Conservation (phyloP, 1,284 basidiomycete species). For the Tausonia pullulans region DNA sequence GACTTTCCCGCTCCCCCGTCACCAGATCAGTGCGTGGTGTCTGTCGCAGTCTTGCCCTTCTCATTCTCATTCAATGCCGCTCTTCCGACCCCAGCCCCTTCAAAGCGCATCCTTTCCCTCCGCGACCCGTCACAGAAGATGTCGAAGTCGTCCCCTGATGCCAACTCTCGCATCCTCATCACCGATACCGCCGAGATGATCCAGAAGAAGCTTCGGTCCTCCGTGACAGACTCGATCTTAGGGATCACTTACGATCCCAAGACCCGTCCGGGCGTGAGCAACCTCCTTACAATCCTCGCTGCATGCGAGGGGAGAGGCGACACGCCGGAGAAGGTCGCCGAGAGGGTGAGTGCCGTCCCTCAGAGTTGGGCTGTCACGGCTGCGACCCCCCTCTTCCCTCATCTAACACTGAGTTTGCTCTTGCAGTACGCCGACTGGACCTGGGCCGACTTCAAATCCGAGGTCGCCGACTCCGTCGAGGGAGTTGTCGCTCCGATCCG, state of each 20-base stretch:
- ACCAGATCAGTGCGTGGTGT: slow-evolving; percentile 55
- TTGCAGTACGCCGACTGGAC: too few species aligned
- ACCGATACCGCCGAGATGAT: slow-evolving; percentile 62
- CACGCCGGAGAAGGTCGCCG: slow-evolving; percentile 41
- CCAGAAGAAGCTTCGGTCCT: slow-evolving; percentile 57
- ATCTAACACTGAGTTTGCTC: too few species aligned
- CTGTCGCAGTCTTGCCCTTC: background rate
- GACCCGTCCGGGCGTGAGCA: slow-evolving; percentile 67
- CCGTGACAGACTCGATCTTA: slow-evolving; percentile 70
- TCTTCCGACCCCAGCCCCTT: slow-evolving; percentile 46
- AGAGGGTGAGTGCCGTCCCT: slow-evolving; percentile 34
- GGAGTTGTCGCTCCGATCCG: background rate
- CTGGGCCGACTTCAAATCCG: background rate
- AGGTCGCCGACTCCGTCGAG: background rate
- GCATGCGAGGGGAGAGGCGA: slow-evolving; percentile 39
- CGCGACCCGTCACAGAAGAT: slow-evolving; percentile 80
- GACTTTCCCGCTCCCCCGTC: slow-evolving; percentile 58
- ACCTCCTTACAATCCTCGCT: slow-evolving; percentile 65
- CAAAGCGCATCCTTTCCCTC: slow-evolving; percentile 67
- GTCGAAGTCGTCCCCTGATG: slow-evolving; percentile 81
- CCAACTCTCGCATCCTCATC: slow-evolving; percentile 71
- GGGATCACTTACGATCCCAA: slow-evolving; percentile 68
- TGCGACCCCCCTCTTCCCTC: too few species aligned
- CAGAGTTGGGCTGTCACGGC: background rate
- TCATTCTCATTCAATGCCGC: background rate